Base-by-base conservation (phyloP, 768 basidiomycete species). In the Kwoniella heveanensis region DNA sequence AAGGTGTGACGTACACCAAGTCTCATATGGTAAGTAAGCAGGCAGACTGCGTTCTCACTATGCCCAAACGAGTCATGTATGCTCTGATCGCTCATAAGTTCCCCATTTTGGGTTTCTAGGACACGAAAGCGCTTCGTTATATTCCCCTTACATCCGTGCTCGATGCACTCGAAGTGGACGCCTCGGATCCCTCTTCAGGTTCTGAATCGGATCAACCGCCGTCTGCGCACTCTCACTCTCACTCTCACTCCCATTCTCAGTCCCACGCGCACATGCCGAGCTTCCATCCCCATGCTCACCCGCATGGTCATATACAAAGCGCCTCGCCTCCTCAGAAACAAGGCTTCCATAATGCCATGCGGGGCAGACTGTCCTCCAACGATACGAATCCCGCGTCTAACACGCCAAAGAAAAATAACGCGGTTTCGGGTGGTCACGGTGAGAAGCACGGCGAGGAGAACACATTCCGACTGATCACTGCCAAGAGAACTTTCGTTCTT, bases 401-500 rank as follows among this genome's bases (percentile, higher is more conserved):
- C 25, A 51, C 32, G 17, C 37, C 26, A 4, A 32, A 21, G 17
- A 55, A 57, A 24, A 50, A 25, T 17, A 24, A 49, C 26, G 48
- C 48, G 37, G 27, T 21, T 15, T n/a, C 32, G 15, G 51, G 36
- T 30, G 56, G 26, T 17, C 29, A 46, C 24, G 44, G 25, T 22
- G 57, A 50, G 30, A 50, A 50, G 24, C 57, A 58, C 29, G 39
- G 57, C 19, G 83, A 84, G 44, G 82, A 81, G 30, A 78, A 84
- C 77, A 91, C 90, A 55, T 98, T 99, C 87, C 93, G 96, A 82
- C 89, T 98, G 59, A 88, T 98, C 69, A 96, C 93, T 37, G 93
- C 95, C 57, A 93, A 95, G 80, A 86, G 92, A 64, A 89, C 90
- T 19, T 82, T 92, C 62, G 80, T 95, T 57, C 83, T 98, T 25